phyloP scores from a whole-genome alignment of 2,329 filamentous ascomycete genomes.

The Aspergillus clavatus region DNA sequence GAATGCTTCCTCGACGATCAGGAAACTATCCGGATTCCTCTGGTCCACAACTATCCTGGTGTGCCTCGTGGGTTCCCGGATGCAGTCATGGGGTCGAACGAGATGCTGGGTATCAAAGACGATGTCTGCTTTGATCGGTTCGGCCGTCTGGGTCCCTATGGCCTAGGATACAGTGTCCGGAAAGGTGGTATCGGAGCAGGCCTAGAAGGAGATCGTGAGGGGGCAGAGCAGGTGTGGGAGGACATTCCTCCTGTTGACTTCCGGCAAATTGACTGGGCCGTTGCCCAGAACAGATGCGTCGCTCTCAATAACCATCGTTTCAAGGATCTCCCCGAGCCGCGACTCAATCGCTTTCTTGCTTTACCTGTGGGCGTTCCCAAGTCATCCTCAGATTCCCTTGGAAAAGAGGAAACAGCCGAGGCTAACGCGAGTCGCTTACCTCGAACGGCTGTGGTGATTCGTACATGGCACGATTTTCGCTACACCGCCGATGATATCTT shows the following conservation, averaged over 20 bases:
- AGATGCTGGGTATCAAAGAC: slow-evolving; percentile 69
- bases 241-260: slow-evolving; percentile 70
- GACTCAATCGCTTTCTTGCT: slow-evolving; percentile 30
- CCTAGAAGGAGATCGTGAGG: slow-evolving; percentile 76
- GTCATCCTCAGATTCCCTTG: slow-evolving; percentile 8
- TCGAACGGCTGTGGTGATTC: slow-evolving; percentile 71
- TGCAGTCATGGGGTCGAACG: slow-evolving; percentile 79
- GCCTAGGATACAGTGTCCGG: slow-evolving; percentile 74
- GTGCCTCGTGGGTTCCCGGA: slow-evolving; percentile 80
- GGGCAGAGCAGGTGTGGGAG: slow-evolving; percentile 73
- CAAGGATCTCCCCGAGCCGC: slow-evolving; percentile 36
- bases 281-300: slow-evolving; percentile 69
- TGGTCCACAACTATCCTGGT: slow-evolving; percentile 69
- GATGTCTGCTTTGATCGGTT: slow-evolving; percentile 92
- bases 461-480: slow-evolving; percentile 73
- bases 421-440: slow-evolving; percentile 29
- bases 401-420: slow-evolving; percentile 17
- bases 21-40: slow-evolving; percentile 60
- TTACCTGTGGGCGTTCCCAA: slow-evolving; percentile 30
- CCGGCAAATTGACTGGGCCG: slow-evolving; percentile 70
- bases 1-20: slow-evolving; percentile 75
- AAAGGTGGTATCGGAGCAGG: slow-evolving; percentile 81
- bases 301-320: slow-evolving; percentile 68
- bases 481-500: slow-evolving; percentile 75
- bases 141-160: slow-evolving; percentile 83